Percentiles rank a stretch among this genome's conserved stretches.
Evolutionary conservation across 306 rosid genomes (phyloP).

Genomic region (Vigna unguiculata): DNA sequence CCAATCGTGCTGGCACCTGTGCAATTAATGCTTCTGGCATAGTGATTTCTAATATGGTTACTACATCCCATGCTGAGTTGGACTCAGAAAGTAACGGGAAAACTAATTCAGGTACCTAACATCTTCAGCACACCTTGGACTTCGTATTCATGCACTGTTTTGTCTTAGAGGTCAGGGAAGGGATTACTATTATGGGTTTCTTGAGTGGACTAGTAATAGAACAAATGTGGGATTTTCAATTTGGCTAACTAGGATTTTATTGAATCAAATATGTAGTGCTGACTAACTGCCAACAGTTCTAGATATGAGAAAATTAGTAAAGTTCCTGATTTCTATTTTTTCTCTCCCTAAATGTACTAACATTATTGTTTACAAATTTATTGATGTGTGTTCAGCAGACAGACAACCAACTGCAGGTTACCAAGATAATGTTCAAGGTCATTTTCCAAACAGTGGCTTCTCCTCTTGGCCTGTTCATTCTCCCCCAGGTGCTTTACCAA

Average conservation of each 20-base stretch:
- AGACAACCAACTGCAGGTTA: slow-evolving; percentile 60
- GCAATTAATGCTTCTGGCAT: slow-evolving; percentile 66
- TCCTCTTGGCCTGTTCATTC: slow-evolving; percentile 89
- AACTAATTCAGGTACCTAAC: slow-evolving; percentile 59
- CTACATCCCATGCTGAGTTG: slow-evolving; percentile 56
- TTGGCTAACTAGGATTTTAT: not conserved
- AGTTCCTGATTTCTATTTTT: not conserved
- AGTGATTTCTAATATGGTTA: slow-evolving; percentile 57
- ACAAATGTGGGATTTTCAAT: slow-evolving; percentile 3
- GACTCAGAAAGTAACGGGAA: slow-evolving; percentile 60
- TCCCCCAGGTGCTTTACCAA: slow-evolving; percentile 69
- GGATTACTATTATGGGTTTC: not conserved
- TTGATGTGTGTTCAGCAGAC: slow-evolving; percentile 63
- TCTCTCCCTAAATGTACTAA: slow-evolving; percentile 27
- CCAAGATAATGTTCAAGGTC: slow-evolving; percentile 77
- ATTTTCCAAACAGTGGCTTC: slow-evolving; percentile 71
- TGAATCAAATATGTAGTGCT: not conserved
- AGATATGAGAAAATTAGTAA: not conserved
- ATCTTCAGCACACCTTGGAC: slow-evolving; percentile 32
- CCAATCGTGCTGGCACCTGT: slow-evolving; percentile 63
- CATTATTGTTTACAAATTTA: slow-evolving; percentile 43
- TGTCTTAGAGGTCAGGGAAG: slow-evolving; percentile 8
- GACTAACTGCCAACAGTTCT: slow-evolving; percentile 1
- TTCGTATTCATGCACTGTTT: not conserved
- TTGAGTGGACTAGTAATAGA: slow-evolving; percentile 13